Evolutionary conservation across 2,329 filamentous ascomycete species (phyloP).

Genomic region (Verticillium tricorpus): DNA sequence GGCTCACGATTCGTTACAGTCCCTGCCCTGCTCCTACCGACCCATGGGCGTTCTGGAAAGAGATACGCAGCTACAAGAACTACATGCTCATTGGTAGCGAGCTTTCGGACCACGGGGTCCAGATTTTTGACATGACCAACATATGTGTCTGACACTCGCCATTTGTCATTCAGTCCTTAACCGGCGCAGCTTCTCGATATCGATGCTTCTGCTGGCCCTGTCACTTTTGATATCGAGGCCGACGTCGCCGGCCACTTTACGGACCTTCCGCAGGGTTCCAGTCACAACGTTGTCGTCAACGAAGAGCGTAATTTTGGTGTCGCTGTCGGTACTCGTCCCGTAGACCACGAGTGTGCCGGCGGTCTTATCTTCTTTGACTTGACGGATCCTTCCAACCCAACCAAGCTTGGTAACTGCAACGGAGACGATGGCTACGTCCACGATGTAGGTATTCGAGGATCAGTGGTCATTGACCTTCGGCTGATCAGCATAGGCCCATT

Average conservation of each 20-base stretch:
- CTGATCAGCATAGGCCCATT: conserved; percentile 34
- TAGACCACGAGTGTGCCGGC: conserved; percentile 32
- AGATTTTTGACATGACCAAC: conserved; percentile 58
- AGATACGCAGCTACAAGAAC: conserved; percentile 28
- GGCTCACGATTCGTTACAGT: conserved; percentile 10
- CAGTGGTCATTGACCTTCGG: conserved; percentile 38
- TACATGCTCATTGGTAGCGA: conserved; percentile 30
- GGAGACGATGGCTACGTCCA: conserved; percentile 51
- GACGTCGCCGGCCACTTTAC: conserved; percentile 24
- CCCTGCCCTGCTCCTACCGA: conserved; percentile 13
- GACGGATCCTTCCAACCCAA: conserved; percentile 44
- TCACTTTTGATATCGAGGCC: conserved; percentile 19
- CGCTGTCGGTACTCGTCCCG: conserved; percentile 31
- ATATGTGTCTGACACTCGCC: conserved; percentile 18
- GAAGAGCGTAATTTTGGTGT: conserved; percentile 40
- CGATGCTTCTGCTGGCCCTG: conserved; percentile 26
- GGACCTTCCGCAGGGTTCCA: conserved; percentile 29
- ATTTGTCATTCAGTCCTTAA: conserved; percentile 13
- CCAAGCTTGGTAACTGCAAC: conserved; percentile 45
- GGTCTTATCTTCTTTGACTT: conserved; percentile 53
- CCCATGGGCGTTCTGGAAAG: conserved; percentile 22
- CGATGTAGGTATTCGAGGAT: conserved; percentile 35
- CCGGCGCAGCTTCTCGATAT: conserved; percentile 29
- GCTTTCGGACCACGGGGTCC: conserved; percentile 46
- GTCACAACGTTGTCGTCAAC: conserved; percentile 46